Base-by-base conservation (phyloP, 2,329 filamentous ascomycete species). In the Biscogniauxia mediterranea region DNA sequence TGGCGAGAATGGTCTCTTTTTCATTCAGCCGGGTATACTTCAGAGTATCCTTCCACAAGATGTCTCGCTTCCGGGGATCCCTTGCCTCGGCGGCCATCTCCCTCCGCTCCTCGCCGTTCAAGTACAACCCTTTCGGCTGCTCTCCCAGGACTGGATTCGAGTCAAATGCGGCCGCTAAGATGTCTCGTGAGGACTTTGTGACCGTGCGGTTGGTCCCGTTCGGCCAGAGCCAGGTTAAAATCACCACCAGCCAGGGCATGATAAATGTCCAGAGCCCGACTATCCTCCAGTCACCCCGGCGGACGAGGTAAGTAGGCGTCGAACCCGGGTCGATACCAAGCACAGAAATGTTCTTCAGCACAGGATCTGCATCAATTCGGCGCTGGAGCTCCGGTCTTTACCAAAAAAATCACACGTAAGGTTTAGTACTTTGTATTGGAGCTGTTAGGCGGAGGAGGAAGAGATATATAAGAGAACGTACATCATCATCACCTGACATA, bases 401-500 rank as follows among this genome's bases (percentile, higher is more conserved):
- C 38, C 2, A n/a, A n/a, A n/a, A 17, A 54, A 51, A 38, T 13
- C 7, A 17, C 19, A 17, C 32, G 23, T 38, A 57, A 7, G 28
- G 50, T 58, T 7, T 42, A 19, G n/a, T 51, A 56, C 13, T 42
- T 42, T 42, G 38, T 17, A 42, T 42, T 9, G 15, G 9, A 15
- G 38, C 9, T n/a, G 38, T 42, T 42, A 42, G 38, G 38, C 38
- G 38, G 23, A 56, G 26, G 21, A 50, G 15, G 15, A 50, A 20
- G 38, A 21, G 54, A n/a, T n/a, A n/a, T 4, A 54, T 66, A 42
- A 9, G 38, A 42, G 13, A 15, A 17, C 38, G 46, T 68, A 66
- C 63, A 66, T 62, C 70, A 74, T 71, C 70, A 72, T 72, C 3
- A 70, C 50, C 13, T 58, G 20, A 52, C 64, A 73, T 9, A 74